Evolutionary conservation across 139 green algal species (phyloP), one percentile per base, ranked within the genome.

Genomic region (Picochlorum sp.): DNA sequence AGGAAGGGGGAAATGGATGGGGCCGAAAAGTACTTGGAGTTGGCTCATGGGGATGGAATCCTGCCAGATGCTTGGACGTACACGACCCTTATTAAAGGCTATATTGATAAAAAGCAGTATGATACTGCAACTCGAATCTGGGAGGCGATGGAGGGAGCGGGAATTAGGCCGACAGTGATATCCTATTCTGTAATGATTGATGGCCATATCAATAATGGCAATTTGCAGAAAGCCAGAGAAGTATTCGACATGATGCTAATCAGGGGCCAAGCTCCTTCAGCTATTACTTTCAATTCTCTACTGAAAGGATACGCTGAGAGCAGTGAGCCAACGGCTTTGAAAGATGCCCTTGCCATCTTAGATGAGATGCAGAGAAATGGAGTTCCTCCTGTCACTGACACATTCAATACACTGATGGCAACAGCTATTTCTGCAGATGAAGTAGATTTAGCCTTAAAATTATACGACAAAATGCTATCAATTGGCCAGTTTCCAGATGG

Each of bases 251-350:
- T 31, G 12, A 78, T 81, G 61, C 16, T 53, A 24, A 54, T 55
- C 3, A 37, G 80, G 57, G 79, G 86, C 1, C 76, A 89, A 2
- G 50, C 79, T 25, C 82, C 86, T 29, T 82, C 81, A 4, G 61
- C 85, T 41, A 67, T 81, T 47, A 89, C 83, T 1, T 93, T 82
- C 71, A 93, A 93, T 73, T 82, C 78, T 4, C 70, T 91, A 25
- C 85, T 94, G 45, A 85, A 86, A 8, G 78, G 79, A 2, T 90
- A 82, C 72, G 89, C 85, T 63, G 81, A 83, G 66, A 84, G 22
- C n/a, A 9, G 18, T 53, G 18, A 16, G 9, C 16, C 26, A 12
- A 13, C 53, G 28, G 18, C 22, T 12, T 13, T 66, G 20, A 26
- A 24, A 13, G 24, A 55, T 25, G 39, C 39, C 6, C 16, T 59